phyloP scores from a whole-genome alignment of 768 basidiomycete species.

The Amanita pallidorosea region DNA sequence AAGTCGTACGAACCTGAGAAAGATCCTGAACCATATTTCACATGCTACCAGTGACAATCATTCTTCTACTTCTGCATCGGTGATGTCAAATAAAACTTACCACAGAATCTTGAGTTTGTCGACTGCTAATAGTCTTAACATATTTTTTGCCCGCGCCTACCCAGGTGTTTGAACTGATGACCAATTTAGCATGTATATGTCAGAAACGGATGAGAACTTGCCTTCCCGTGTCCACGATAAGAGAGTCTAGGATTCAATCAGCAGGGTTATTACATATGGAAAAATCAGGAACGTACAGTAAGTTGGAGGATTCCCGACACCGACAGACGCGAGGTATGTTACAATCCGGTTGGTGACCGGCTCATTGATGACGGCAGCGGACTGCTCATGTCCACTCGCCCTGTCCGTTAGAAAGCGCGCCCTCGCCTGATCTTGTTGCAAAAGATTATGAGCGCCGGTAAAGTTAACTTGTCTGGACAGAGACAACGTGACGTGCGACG shows the following conservation, averaged over 20 bases:
- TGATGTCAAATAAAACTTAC: constrained; percentile 20
- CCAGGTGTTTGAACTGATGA: constrained; percentile 33
- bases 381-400: too few relatives aligned
- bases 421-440: too few relatives aligned
- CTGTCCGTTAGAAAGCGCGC: too few relatives aligned
- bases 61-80: neutral
- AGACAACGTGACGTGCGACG: too few relatives aligned
- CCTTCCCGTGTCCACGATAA: neutral
- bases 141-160: constrained; percentile 42
- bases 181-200: neutral
- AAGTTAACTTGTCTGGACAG: too few relatives aligned
- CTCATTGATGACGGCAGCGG: neutral
- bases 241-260: neutral
- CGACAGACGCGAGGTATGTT: neutral
- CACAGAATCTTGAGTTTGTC: constrained; percentile 32
- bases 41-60: constrained; percentile 22
- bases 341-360: neutral
- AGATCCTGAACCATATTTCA: constrained; percentile 49
- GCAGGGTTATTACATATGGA: neutral
- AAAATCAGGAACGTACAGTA: neutral
- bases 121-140: constrained; percentile 36
- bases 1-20: constrained; percentile 35
- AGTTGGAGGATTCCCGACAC: neutral
- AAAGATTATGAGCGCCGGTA: too few relatives aligned
- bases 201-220: neutral